These are phyloP conservation scores for Capsicum pubescens DNA, from an alignment of 257 asterid genomes.

Conservation along the genomic window DNA sequence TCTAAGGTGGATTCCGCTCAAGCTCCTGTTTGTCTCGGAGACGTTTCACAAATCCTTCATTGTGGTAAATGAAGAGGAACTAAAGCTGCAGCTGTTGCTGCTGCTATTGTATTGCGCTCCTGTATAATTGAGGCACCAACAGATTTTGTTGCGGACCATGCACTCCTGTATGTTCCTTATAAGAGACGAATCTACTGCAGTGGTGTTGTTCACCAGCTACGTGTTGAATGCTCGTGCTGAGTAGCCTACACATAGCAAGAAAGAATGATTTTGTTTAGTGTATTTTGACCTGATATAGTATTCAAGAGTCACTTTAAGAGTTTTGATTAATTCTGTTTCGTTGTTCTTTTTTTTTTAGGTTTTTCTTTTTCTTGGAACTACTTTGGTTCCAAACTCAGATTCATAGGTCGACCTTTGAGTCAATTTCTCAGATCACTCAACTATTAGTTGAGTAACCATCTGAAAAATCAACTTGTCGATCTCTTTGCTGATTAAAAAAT, in stretches of 20 bases:
- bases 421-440: no score
- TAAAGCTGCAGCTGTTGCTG: slow-evolving; percentile 47
- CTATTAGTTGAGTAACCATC: no score
- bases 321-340: neutral
- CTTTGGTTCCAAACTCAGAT: neutral
- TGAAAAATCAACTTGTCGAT: no score
- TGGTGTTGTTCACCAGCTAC: slow-evolving; percentile 37
- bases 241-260: neutral
- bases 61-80: slow-evolving; percentile 50
- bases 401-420: no score
- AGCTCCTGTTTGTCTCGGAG: slow-evolving; percentile 37
- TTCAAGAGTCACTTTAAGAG: neutral
- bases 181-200: slow-evolving; percentile 42
- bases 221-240: slow-evolving; percentile 35
- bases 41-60: slow-evolving; percentile 45
- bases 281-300: neutral
- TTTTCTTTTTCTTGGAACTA: neutral
- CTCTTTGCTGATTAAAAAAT: no score
- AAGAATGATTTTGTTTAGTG: neutral
- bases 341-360: neutral
- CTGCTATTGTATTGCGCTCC: neutral
- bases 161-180: slow-evolving; percentile 42
- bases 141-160: slow-evolving; percentile 47
- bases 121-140: neutral
- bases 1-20: slow-evolving; percentile 36